These are phyloP conservation scores for Termitomyces sp. DNA, from an alignment of 1,284 basidiomycete genomes.

Conservation along the genomic window DNA sequence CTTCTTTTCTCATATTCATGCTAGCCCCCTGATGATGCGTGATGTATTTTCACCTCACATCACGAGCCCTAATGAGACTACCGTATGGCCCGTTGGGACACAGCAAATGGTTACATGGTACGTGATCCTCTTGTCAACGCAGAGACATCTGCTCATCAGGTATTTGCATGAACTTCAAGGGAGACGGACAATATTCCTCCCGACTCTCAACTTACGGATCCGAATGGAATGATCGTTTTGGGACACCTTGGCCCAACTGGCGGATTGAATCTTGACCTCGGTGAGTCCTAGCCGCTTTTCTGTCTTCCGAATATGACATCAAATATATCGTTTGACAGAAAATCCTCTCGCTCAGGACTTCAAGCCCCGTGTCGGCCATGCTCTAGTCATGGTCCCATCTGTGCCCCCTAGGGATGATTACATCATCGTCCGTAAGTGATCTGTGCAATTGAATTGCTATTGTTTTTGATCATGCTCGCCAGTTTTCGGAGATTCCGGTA, in stretches of 20 bases:
- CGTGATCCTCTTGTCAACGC: slow-evolving; percentile 15
- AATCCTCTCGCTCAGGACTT: slow-evolving; percentile 54
- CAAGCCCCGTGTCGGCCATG: slow-evolving; percentile 43
- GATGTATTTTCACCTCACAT: slow-evolving; percentile 55
- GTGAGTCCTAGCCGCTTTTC: slow-evolving; percentile 31
- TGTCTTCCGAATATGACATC: not conserved
- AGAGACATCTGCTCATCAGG: not conserved
- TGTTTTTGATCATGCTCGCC: slow-evolving; percentile 1
- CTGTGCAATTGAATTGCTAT: slow-evolving; percentile 6
- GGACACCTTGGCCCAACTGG: slow-evolving; percentile 40
- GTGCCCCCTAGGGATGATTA: slow-evolving; percentile 38
- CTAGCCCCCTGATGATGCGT: slow-evolving; percentile 36
- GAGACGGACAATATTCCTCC: slow-evolving; percentile 46
- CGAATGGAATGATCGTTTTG: slow-evolving; percentile 46
- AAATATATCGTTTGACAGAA: slow-evolving; percentile 26
- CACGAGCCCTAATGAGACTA: slow-evolving; percentile 43
- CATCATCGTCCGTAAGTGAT: slow-evolving; percentile 34
- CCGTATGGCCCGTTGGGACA: slow-evolving; percentile 51
- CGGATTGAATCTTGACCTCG: slow-evolving; percentile 48
- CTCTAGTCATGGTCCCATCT: slow-evolving; percentile 51
- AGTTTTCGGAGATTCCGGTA: slow-evolving; percentile 39
- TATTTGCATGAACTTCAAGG: slow-evolving; percentile 29
- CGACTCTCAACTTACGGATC: slow-evolving; percentile 39
- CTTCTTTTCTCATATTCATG: slow-evolving; percentile 24
- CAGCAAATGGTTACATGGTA: slow-evolving; percentile 56